Evolutionary conservation across 192 early-diverging fungal species (phyloP).

Genomic region (Entomortierella beljakovae): DNA sequence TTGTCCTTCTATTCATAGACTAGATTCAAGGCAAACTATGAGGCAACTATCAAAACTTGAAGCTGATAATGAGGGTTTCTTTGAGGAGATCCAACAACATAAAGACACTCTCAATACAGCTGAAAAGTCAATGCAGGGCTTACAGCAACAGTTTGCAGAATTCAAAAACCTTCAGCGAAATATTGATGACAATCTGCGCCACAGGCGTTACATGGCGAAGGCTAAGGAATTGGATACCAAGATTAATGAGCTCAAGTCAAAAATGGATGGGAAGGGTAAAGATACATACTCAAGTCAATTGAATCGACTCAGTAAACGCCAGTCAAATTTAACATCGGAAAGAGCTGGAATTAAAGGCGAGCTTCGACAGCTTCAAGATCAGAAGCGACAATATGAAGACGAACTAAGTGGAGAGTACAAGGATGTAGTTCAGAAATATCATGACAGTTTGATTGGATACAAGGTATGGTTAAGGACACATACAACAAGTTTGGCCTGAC

Average conservation of each 20-base stretch:
- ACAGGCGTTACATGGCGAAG: conserved; percentile 38
- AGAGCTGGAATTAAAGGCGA: conserved; percentile 77
- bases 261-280: conserved; percentile 39
- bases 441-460: conserved; percentile 73
- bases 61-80: conserved; percentile 10
- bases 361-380: conserved; percentile 84
- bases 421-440: conserved; percentile 78
- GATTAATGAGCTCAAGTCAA: conserved; percentile 32
- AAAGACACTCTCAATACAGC: conserved; percentile 23
- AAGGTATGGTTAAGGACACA: too few relatives aligned
- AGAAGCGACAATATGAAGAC: conserved; percentile 63
- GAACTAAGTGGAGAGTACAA: conserved; percentile 83
- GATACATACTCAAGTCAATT: conserved; percentile 59
- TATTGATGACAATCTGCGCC: conserved; percentile 60
- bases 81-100: conserved; percentile 39
- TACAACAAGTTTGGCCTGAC: too few relatives aligned
- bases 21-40: conserved; percentile 20
- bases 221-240: conserved; percentile 55
- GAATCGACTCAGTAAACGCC: conserved; percentile 55
- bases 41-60: conserved; percentile 40
- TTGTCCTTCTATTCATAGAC: not conserved
- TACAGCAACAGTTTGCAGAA: conserved; percentile 52
- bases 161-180: conserved; percentile 53
- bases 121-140: conserved; percentile 39
- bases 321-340: conserved; percentile 53